Evolutionary conservation across 495 filamentous ascomycete species (phyloP), one percentile per base, ranked within the genome.

Genomic region (Xylaria venustula): DNA sequence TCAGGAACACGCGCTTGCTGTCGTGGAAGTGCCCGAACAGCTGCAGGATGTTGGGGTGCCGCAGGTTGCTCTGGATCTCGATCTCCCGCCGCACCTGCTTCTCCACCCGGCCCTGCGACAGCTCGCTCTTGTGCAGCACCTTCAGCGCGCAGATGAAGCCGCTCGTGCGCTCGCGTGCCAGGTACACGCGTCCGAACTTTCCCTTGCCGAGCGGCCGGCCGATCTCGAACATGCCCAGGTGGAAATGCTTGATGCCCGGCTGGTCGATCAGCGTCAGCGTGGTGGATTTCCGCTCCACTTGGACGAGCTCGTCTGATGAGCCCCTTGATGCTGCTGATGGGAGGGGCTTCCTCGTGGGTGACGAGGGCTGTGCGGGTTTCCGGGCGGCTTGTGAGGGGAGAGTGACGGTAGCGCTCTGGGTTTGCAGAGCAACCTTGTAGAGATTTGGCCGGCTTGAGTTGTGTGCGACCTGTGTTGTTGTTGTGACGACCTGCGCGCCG

Each of bases 171-270:
- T 98, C 94, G 59, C 93, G 90, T 45, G 93, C 94, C 2, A 98
- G 85, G 71, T 98, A 98, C 1, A 98, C 94, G 46, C 95, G 85
- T 4, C 94, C 94, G 69, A 98, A 98, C 74, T 98, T 98, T 54
- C 94, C 94, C 73, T 98, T 98, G 8, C 94, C 94, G 5, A 98
- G 79, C 2, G 94, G 95, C 48, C 93, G 90, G 9, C 94, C 94
- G 65, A 98, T 98, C 68, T 98, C 94, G 69, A 98, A 98, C 94
- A 98, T 98, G 72, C 93, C 92, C 2, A 98, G 87, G 64, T 97
- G 92, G 71, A 94, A 90, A 53, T 92, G 83, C 66, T 89, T 93
- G 46, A 79, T 61, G 14, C 67, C 41, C 23, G 90, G 85, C 52
- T 86, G 80, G 57, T 87, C 85, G 57, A 88, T 77, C 22, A 81